Evolutionary conservation across 83 land plant species (phyloP).

Genomic region (Picea mariana): DNA sequence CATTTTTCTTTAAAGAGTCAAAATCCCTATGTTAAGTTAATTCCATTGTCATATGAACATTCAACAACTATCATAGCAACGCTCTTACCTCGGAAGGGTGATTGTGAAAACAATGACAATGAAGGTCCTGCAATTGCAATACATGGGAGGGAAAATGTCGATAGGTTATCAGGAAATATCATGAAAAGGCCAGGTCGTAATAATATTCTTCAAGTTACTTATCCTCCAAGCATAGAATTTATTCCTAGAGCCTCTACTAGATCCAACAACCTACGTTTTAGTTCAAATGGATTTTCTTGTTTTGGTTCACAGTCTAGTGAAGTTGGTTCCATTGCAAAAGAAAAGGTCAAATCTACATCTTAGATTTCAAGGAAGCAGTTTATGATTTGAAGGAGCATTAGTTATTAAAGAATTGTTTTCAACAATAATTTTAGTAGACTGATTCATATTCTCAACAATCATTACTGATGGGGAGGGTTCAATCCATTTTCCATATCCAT

Average conservation of each 20-base stretch:
- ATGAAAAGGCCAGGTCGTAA: background rate
- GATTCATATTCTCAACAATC: no score
- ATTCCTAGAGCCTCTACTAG: background rate
- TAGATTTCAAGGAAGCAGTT: no score
- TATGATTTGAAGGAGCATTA: no score
- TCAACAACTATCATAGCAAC: background rate
- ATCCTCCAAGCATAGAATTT: background rate
- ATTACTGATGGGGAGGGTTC: no score
- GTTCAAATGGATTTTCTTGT: background rate
- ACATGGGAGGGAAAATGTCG: background rate
- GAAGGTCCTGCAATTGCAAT: background rate
- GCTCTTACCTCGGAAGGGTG: background rate
- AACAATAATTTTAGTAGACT: no score
- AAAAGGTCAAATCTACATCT: constrained; percentile 23
- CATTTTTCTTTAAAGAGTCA: background rate
- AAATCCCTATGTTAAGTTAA: background rate
- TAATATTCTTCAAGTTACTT: background rate
- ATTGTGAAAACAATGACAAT: background rate
- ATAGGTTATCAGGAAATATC: background rate
- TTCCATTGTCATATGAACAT: background rate
- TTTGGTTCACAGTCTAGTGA: background rate
- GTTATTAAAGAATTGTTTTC: no score
- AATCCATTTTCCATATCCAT: no score
- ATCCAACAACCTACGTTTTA: no score
- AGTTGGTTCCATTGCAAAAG: constrained; percentile 31